Conservation (phyloP, 495 filamentous ascomycete species). For the Penicillium angulare region DNA sequence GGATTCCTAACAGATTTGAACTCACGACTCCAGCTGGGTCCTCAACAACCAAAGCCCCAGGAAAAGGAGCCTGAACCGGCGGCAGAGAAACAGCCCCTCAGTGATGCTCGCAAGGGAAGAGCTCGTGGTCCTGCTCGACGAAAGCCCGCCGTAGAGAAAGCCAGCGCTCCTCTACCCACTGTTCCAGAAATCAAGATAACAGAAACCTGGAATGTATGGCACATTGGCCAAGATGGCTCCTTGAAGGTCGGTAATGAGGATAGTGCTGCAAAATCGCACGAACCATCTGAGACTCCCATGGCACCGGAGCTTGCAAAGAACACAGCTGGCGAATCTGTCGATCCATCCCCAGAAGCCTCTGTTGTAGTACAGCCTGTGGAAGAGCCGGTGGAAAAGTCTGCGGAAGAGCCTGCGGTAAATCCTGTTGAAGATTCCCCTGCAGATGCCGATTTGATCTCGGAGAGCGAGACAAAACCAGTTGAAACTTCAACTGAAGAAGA, state of each 20-base stretch:
- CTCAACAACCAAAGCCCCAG: slow-evolving; percentile 66
- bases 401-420: too few species aligned
- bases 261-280: slow-evolving; percentile 14
- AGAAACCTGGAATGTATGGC: slow-evolving; percentile 52
- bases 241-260: slow-evolving; percentile 37
- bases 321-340: slow-evolving; percentile 54
- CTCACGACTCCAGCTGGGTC: slow-evolving; percentile 77
- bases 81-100: slow-evolving; percentile 72
- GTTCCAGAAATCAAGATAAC: slow-evolving; percentile 47
- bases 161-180: slow-evolving; percentile 29
- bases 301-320: slow-evolving; percentile 49
- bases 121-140: slow-evolving; percentile 85
- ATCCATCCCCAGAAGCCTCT: slow-evolving; percentile 20
- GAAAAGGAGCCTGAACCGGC: slow-evolving; percentile 61
- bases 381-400: too few species aligned
- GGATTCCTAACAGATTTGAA: slow-evolving; percentile 91
- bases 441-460: neutral
- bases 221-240: slow-evolving; percentile 44
- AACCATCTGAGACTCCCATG: slow-evolving; percentile 22
- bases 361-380: too few species aligned
- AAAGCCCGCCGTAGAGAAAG: slow-evolving; percentile 54
- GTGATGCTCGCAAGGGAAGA: slow-evolving; percentile 83
- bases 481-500: neutral
- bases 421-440: slow-evolving; percentile 7
- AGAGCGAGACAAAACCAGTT: neutral